A percentile compares a stretch with the other conserved stretches of the same genome.
These are phyloP conservation scores for Microcyclospora pomicola DNA, from an alignment of 2,329 filamentous ascomycete species.

Conservation along the genomic window DNA sequence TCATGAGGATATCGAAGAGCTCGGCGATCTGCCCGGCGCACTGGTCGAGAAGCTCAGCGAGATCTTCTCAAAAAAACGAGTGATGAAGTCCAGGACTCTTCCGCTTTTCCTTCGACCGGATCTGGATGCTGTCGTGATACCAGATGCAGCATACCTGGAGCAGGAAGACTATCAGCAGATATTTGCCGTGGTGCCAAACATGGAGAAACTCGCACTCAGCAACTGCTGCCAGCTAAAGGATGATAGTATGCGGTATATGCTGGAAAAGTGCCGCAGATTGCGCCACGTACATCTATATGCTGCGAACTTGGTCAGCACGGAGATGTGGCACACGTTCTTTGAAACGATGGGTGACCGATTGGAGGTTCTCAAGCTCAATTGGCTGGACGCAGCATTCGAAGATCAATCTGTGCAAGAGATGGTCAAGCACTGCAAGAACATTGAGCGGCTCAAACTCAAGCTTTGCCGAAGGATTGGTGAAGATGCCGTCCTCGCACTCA, in stretches of 20 bases:
- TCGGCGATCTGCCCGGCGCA: conserved; percentile 46
- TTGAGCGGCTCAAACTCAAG: conserved; percentile 65
- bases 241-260: conserved; percentile 64
- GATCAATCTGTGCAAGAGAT: conserved; percentile 55
- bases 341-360: conserved; percentile 50
- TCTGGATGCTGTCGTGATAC: conserved; percentile 42
- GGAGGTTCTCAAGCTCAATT: conserved; percentile 61
- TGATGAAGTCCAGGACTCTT: conserved; percentile 38
- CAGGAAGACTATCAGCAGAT: conserved; percentile 67
- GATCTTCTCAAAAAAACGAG: conserved; percentile 50
- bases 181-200: conserved; percentile 56
- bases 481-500: conserved; percentile 51
- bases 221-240: conserved; percentile 92
- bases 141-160: conserved; percentile 53
- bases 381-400: conserved; percentile 68
- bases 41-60: conserved; percentile 46
- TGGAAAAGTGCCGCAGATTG: conserved; percentile 56
- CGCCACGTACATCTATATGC: conserved; percentile 66
- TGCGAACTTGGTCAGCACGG: conserved; percentile 67
- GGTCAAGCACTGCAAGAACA: conserved; percentile 47
- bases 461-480: conserved; percentile 64
- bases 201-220: conserved; percentile 60
- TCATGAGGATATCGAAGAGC: conserved; percentile 49
- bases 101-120: conserved; percentile 40
- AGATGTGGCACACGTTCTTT: conserved; percentile 61